Conservation (phyloP, 2,329 filamentous ascomycete species). For the Scedosporium aurantiacum region DNA sequence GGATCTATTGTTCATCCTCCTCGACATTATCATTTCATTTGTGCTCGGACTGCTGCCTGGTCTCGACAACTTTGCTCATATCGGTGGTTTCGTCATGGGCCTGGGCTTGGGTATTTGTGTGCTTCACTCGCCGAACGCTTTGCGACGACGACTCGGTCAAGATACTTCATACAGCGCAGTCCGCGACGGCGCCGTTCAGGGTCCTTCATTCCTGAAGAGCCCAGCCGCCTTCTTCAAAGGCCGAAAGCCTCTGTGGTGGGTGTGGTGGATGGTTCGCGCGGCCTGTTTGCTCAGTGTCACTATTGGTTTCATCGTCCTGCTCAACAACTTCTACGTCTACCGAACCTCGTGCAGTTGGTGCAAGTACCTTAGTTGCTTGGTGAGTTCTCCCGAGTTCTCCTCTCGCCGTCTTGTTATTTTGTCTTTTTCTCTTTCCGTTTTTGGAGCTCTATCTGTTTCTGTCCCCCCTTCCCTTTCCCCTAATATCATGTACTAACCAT, state of each 20-base stretch:
- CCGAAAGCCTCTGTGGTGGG: constrained; percentile 91
- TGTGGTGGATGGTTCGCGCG: constrained; percentile 82
- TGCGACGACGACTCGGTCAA: constrained; percentile 63
- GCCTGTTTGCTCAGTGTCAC: constrained; percentile 70
- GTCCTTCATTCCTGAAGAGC: constrained; percentile 48
- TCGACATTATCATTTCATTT: constrained; percentile 84
- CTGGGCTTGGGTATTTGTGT: constrained; percentile 77
- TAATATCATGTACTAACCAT: constrained; percentile 13
- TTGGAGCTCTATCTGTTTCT: background rate
- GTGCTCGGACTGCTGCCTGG: constrained; percentile 85
- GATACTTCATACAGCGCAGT: constrained; percentile 64
- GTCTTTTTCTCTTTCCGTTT: background rate
- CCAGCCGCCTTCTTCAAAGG: constrained; percentile 79
- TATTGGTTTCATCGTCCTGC: constrained; percentile 72
- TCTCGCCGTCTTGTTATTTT: no score
- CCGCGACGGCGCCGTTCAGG: constrained; percentile 34
- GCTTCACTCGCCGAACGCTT: constrained; percentile 73
- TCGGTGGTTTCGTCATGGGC: constrained; percentile 91
- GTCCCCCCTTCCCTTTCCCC: background rate
- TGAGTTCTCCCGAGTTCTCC: constrained; percentile 38
- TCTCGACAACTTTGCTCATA: constrained; percentile 94
- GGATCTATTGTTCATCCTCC: constrained; percentile 75
- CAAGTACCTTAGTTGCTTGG: constrained; percentile 87
- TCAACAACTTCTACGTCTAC: constrained; percentile 85
- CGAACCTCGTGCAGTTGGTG: constrained; percentile 77